Percentiles rank a stretch among this genome's conserved stretches.
phyloP scores from a whole-genome alignment of 2,329 filamentous ascomycete species.

The Microsporum canis region DNA sequence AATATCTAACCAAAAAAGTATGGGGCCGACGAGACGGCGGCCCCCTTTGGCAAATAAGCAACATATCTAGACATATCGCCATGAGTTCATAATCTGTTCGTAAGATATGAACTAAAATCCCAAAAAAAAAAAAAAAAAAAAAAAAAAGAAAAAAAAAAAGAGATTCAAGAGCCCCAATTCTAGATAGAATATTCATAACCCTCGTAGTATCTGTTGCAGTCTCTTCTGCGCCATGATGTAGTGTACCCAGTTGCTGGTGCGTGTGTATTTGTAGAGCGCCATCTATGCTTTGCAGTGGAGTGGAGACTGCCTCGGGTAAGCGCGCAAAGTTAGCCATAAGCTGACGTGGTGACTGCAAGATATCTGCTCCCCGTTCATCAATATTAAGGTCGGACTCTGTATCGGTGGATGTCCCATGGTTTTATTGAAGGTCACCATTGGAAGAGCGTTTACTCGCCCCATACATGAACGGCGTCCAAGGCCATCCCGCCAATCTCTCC shows the following conservation, averaged over 20 bases:
- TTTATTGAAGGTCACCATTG: not conserved
- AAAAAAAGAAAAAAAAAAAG: not conserved
- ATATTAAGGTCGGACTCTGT: not conserved
- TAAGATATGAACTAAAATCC: not conserved
- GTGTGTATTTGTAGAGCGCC: not conserved
- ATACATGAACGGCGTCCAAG: constrained; percentile 11
- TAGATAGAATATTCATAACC: not conserved
- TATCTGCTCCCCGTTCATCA: not conserved
- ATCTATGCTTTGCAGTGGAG: not conserved
- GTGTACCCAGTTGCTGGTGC: not conserved
- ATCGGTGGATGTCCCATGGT: not conserved
- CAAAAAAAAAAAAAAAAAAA: not conserved
- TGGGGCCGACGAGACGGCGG: not conserved
- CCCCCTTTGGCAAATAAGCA: too few species aligned
- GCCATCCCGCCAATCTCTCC: constrained; percentile 17
- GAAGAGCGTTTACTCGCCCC: constrained; percentile 7
- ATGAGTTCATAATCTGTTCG: not conserved
- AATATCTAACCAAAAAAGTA: not conserved
- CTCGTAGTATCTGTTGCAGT: not conserved
- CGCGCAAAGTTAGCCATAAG: not conserved
- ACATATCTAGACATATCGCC: not conserved
- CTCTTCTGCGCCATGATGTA: not conserved
- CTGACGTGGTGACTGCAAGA: not conserved
- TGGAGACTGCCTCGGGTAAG: not conserved
- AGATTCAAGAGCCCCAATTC: not conserved